Evolutionary conservation across 2,329 filamentous ascomycete genomes (phyloP), one percentile per base, ranked within the genome.

Genomic region (Dryadomyces quercus-mongolicae): DNA sequence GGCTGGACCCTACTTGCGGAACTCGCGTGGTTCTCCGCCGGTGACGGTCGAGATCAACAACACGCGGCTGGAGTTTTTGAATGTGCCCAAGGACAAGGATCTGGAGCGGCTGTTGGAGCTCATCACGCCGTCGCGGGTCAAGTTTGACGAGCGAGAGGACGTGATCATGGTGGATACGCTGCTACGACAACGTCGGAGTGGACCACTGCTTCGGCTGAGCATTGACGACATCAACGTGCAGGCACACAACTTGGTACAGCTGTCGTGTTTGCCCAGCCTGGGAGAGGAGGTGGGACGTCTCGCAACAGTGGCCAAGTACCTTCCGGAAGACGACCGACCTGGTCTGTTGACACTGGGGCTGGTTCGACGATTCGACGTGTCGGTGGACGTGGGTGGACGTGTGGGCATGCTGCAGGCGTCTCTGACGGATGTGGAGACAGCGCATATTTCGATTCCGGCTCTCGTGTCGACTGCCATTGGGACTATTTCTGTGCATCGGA

Each of bases 161-260:
- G 92, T 97, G 62, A 95, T 98, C 57, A 84, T 98, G 75, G 80
- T 98, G 21, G 92, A 97, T 61, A 96, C 89, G 0, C 74, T 98
- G 0, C 71, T 97, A 15, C 79, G 88, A 21, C 93, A 98, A 66
- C 77, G 93, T 56, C 80, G 85, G 53, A 92, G 96, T 67, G 93
- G 92, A 0, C 84, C 87, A 10, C 85, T 97, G 7, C 71, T 96
- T 34, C 82, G 88, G 50, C 67, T 87, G 5, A 82, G 78, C 3
- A 65, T 94, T 6, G 82, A 82, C 31, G 76, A 77, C 31, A 67
- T 90, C 18, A 81, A 82, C 51, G 70, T 84, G 21, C 73, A 77
- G 4, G 70, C 93, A 16, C 74, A 75, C 8, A 81, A 83, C 57
- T 68, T 88, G 43, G 72, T 79, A 12, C 81, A 85, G 59, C 70